Percentiles rank a stretch among this genome's conserved stretches.
Evolutionary conservation across 2,329 filamentous ascomycete species (phyloP).

Genomic region (Ascochyta rabiei): DNA sequence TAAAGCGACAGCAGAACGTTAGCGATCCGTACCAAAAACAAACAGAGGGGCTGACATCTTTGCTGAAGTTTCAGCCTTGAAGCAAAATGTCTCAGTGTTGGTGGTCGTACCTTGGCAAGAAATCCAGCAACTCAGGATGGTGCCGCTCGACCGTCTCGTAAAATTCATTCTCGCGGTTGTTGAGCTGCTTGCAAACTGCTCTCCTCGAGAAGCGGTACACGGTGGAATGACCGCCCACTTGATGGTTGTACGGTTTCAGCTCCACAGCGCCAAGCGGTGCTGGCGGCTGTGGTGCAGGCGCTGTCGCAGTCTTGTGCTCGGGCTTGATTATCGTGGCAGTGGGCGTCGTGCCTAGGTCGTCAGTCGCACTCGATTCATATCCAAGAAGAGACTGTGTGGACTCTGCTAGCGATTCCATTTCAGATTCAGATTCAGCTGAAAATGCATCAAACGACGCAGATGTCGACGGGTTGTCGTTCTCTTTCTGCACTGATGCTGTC

Average conservation of each 20-base stretch:
- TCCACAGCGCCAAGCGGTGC: slow-evolving; percentile 87
- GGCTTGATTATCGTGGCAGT: slow-evolving; percentile 41
- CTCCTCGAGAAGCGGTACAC: slow-evolving; percentile 94
- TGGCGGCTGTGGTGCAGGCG: slow-evolving; percentile 45
- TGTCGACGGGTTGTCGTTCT: slow-evolving; percentile 47
- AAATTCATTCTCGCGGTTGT: slow-evolving; percentile 97
- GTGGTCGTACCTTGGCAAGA: slow-evolving; percentile 72
- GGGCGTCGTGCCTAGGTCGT: slow-evolving; percentile 55
- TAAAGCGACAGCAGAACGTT: slow-evolving; percentile 51
- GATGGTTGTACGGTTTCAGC: slow-evolving; percentile 94
- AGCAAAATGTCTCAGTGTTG: slow-evolving; percentile 26
- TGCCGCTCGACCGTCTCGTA: slow-evolving; percentile 94
- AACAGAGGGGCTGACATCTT: slow-evolving; percentile 32
- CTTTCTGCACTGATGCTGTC: slow-evolving; percentile 47
- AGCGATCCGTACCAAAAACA: slow-evolving; percentile 30
- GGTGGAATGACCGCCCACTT: slow-evolving; percentile 95
- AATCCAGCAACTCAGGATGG: slow-evolving; percentile 87
- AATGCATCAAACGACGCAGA: slow-evolving; percentile 32
- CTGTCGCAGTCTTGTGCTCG: slow-evolving; percentile 37
- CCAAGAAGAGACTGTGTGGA: slow-evolving; percentile 52
- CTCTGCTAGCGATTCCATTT: slow-evolving; percentile 50
- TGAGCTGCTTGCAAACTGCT: slow-evolving; percentile 97
- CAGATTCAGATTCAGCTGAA: slow-evolving; percentile 51
- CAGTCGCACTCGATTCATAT: slow-evolving; percentile 61
- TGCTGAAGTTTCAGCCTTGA: slow-evolving; percentile 50